Conservation (phyloP, 2,329 filamentous ascomycete species). For the Ophiostoma angusticollis region DNA sequence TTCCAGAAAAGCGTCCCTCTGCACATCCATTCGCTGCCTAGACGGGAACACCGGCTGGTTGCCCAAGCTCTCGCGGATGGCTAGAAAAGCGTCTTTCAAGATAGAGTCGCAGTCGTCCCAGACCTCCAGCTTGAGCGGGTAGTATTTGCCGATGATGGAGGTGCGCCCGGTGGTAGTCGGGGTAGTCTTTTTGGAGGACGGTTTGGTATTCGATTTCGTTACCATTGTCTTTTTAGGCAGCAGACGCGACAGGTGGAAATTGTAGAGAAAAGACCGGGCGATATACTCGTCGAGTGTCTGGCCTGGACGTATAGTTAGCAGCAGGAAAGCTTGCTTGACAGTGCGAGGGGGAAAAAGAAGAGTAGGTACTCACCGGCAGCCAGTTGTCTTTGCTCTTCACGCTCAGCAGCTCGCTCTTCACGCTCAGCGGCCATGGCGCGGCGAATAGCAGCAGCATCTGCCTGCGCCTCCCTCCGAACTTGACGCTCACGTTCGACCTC, state of each 20-base stretch:
- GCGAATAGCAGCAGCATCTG: no score
- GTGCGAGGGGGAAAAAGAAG: no score
- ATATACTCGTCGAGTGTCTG: background rate
- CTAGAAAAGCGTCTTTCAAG: background rate
- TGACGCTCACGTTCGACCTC: no score
- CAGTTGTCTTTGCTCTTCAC: no score
- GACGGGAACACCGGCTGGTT: background rate
- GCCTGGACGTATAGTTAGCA: no score
- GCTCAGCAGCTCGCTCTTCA: no score
- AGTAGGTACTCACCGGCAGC: no score
- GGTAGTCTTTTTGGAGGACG: background rate
- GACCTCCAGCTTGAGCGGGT: background rate
- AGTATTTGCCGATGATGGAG: background rate
- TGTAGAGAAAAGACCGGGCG: background rate
- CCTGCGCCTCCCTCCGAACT: no score
- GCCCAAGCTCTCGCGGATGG: background rate
- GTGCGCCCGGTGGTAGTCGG: background rate
- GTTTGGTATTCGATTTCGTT: background rate
- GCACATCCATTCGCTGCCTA: background rate
- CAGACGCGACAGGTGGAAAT: background rate
- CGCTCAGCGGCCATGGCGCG: no score
- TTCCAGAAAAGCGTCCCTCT: background rate
- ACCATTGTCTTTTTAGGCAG: background rate
- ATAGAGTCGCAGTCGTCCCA: background rate
- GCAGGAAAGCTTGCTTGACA: no score